Conservation (phyloP, 495 filamentous ascomycete species). For the Pyronema domesticum region DNA sequence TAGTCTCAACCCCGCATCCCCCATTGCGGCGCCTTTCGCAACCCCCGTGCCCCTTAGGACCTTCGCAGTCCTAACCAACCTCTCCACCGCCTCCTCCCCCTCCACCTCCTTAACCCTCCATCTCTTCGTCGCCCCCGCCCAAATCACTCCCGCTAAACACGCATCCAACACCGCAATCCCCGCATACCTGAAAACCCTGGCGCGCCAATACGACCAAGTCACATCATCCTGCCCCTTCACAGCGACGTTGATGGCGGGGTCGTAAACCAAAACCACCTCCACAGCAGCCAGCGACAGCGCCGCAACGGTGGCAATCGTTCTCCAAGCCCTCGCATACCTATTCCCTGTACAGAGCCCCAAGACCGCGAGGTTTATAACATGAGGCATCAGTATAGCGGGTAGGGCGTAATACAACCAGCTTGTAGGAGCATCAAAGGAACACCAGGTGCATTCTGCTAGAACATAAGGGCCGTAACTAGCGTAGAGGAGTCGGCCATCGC, state of each 20-base stretch:
- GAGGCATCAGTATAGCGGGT: slow-evolving; percentile 53
- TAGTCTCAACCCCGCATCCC: slow-evolving; percentile 35
- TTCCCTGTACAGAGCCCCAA: slow-evolving; percentile 47
- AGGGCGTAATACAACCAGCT: slow-evolving; percentile 69
- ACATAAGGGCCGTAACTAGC: slow-evolving; percentile 60
- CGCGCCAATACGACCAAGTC: slow-evolving; percentile 49
- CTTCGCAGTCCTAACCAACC: slow-evolving; percentile 27
- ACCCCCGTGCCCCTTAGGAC: slow-evolving; percentile 36
- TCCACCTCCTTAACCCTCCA: slow-evolving; percentile 36
- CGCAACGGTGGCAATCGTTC: slow-evolving; percentile 46
- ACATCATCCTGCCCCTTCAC: slow-evolving; percentile 36
- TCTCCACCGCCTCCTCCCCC: slow-evolving; percentile 29
- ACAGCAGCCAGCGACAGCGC: slow-evolving; percentile 38
- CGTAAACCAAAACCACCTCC: slow-evolving; percentile 42
- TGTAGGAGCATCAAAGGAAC: slow-evolving; percentile 49
- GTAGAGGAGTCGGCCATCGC: slow-evolving; percentile 62
- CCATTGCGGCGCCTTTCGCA: slow-evolving; percentile 35
- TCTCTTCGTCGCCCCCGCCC: slow-evolving; percentile 52
- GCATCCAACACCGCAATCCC: slow-evolving; percentile 43
- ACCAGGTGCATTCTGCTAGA: slow-evolving; percentile 61
- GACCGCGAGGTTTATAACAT: slow-evolving; percentile 54
- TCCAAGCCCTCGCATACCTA: slow-evolving; percentile 45
- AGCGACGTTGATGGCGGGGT: not conserved
- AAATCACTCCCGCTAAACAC: slow-evolving; percentile 44
- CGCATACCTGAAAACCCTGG: slow-evolving; percentile 40